These are phyloP conservation scores for Lentinula boryana DNA, from an alignment of 768 basidiomycete genomes.

Conservation along the genomic window DNA sequence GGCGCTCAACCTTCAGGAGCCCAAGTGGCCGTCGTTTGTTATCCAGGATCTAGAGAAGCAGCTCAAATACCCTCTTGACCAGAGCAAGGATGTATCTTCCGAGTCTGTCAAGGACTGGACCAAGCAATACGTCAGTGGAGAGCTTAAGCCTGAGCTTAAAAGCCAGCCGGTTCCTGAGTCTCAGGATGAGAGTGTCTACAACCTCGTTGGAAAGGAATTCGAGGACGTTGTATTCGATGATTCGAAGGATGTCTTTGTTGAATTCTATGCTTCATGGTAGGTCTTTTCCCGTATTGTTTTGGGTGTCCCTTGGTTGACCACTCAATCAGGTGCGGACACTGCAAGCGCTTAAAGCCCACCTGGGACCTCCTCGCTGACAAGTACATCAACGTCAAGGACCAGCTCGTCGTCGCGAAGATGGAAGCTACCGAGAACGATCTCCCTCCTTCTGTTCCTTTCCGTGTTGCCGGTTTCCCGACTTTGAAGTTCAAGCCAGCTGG, in stretches of 20 bases:
- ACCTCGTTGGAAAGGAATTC: slow-evolving; percentile 84
- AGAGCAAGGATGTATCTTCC: slow-evolving; percentile 53
- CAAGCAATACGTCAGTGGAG: slow-evolving; percentile 60
- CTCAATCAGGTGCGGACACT: slow-evolving; percentile 74
- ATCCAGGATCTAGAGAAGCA: slow-evolving; percentile 80
- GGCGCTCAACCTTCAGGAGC: slow-evolving; percentile 79
- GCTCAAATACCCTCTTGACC: slow-evolving; percentile 86
- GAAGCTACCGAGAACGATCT: slow-evolving; percentile 97
- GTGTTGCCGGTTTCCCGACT: slow-evolving; percentile 86
- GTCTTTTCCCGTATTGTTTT: slow-evolving; percentile 17
- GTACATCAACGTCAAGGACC: slow-evolving; percentile 69
- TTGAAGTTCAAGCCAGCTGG: slow-evolving; percentile 96
- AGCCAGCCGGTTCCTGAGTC: slow-evolving; percentile 77
- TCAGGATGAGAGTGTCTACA: slow-evolving; percentile 80
- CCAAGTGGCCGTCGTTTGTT: slow-evolving; percentile 92
- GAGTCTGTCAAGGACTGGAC: slow-evolving; percentile 57
- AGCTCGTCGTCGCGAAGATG: slow-evolving; percentile 85
- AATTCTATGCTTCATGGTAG: slow-evolving; percentile 96
- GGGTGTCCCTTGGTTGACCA: neutral
- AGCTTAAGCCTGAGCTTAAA: slow-evolving; percentile 82
- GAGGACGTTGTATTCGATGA: slow-evolving; percentile 84
- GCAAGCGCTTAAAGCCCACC: slow-evolving; percentile 92
- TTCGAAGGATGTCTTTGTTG: slow-evolving; percentile 90
- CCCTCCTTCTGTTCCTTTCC: slow-evolving; percentile 83
- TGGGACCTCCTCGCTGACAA: slow-evolving; percentile 91